phyloP scores from a whole-genome alignment of 2,329 filamentous ascomycete genomes.

The Leptographium lundbergii region DNA sequence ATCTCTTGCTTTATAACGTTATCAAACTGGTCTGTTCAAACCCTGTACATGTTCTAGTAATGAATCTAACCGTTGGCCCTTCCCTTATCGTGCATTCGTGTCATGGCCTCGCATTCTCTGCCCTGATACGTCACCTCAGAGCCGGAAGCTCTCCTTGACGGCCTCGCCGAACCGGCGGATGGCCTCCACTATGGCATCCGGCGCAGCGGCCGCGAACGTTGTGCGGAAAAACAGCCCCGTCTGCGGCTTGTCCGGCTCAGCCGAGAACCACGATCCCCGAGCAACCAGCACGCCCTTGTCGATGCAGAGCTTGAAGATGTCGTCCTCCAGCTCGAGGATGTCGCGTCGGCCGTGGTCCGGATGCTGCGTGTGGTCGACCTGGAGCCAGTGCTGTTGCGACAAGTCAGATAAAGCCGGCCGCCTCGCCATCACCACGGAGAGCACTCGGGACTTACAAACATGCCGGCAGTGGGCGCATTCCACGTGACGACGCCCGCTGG shows the following conservation, averaged over 20 bases:
- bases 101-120: too few species aligned
- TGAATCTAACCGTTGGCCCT: too few species aligned
- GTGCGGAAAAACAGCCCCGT: constrained; percentile 73
- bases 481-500: constrained; percentile 66
- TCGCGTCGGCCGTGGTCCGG: constrained; percentile 41
- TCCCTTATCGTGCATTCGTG: too few species aligned
- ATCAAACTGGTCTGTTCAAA: too few species aligned
- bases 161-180: constrained; percentile 66
- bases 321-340: constrained; percentile 63
- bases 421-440: neutral
- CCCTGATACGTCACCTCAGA: constrained; percentile 7
- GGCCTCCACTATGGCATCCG: constrained; percentile 57
- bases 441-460: constrained; percentile 61
- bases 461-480: constrained; percentile 71
- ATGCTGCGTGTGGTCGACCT: constrained; percentile 53
- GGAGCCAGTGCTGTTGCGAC: constrained; percentile 52
- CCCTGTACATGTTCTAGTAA: too few species aligned
- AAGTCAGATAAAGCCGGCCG: neutral
- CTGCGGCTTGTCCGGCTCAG: constrained; percentile 49
- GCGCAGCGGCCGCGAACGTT: constrained; percentile 73
- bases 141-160: constrained; percentile 44
- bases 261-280: constrained; percentile 82
- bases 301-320: constrained; percentile 70
- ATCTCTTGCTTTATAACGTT: too few species aligned
- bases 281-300: constrained; percentile 68